These are phyloP conservation scores for Trichoderma cornu-damae DNA, from an alignment of 2,329 filamentous ascomycete genomes.

Conservation along the genomic window DNA sequence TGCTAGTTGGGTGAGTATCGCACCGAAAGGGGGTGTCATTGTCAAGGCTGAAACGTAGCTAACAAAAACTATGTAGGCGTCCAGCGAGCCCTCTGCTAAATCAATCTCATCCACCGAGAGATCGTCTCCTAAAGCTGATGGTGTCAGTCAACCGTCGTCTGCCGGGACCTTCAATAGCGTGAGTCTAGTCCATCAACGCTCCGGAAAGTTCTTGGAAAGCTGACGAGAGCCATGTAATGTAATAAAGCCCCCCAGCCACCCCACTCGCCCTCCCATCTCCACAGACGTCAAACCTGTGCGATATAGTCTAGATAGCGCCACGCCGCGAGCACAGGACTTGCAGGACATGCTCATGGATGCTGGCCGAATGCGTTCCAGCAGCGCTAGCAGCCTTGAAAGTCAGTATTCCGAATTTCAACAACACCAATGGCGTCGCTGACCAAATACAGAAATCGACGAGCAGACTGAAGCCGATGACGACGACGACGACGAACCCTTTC, in stretches of 20 bases:
- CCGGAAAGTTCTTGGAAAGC: background rate
- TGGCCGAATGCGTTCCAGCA: conserved; percentile 57
- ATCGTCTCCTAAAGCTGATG: conserved; percentile 36
- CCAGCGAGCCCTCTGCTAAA: conserved; percentile 36
- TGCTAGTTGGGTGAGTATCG: conserved; percentile 64
- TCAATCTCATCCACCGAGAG: conserved; percentile 33
- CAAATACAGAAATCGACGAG: conserved; percentile 49
- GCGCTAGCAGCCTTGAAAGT: conserved; percentile 75
- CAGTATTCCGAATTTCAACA: conserved; percentile 26
- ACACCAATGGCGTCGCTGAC: conserved; percentile 19
- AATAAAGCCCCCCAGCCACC: conserved; percentile 26
- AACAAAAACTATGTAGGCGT: conserved; percentile 37
- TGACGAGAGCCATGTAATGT: background rate
- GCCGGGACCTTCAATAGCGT: conserved; percentile 25
- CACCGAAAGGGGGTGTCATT: background rate
- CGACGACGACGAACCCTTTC: conserved; percentile 43
- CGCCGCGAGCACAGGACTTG: conserved; percentile 77
- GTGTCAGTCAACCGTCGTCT: conserved; percentile 19
- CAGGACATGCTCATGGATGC: conserved; percentile 62
- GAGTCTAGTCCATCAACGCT: background rate
- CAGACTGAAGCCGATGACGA: conserved; percentile 49
- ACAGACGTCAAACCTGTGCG: conserved; percentile 64
- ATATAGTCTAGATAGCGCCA: conserved; percentile 65
- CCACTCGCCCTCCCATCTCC: conserved; percentile 64
- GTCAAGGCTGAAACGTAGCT: conserved; percentile 20